Evolutionary conservation across 495 filamentous ascomycete genomes (phyloP).

Genomic region (Penicillium paradoxum): DNA sequence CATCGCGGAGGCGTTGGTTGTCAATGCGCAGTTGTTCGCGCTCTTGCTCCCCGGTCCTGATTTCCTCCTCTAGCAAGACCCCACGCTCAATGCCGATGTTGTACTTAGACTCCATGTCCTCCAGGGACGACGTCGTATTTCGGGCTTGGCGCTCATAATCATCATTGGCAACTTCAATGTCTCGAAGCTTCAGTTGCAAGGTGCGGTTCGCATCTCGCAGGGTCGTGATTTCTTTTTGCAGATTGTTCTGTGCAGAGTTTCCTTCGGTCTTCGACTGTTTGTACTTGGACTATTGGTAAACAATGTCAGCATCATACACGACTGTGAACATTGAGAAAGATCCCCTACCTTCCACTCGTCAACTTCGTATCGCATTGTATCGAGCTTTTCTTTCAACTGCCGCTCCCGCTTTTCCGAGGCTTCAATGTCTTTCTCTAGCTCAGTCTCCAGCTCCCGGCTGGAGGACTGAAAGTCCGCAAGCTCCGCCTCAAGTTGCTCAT

Average conservation of each 20-base stretch:
- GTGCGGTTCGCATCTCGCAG: slow-evolving; percentile 80
- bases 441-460: slow-evolving; percentile 87
- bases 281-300: slow-evolving; percentile 71
- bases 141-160: slow-evolving; percentile 95
- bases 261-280: slow-evolving; percentile 89
- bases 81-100: slow-evolving; percentile 86
- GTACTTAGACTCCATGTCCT: slow-evolving; percentile 95
- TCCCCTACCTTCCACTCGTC: slow-evolving; percentile 93
- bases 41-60: slow-evolving; percentile 84
- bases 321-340: background rate
- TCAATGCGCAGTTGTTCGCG: slow-evolving; percentile 83
- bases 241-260: slow-evolving; percentile 69
- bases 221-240: slow-evolving; percentile 94
- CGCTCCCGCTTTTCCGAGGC: slow-evolving; percentile 90
- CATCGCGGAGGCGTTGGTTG: slow-evolving; percentile 79
- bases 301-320: background rate
- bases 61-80: slow-evolving; percentile 93
- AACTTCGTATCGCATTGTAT: slow-evolving; percentile 77
- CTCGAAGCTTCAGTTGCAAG: slow-evolving; percentile 75
- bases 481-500: slow-evolving; percentile 87
- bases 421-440: slow-evolving; percentile 95
- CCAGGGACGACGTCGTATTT: slow-evolving; percentile 88
- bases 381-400: slow-evolving; percentile 77
- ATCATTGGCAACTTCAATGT: slow-evolving; percentile 97
- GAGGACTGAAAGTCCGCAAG: slow-evolving; percentile 91